Percentiles rank a stretch among this genome's conserved stretches.
phyloP scores from a whole-genome alignment of 495 filamentous ascomycete species.

The Penicillium lagena region DNA sequence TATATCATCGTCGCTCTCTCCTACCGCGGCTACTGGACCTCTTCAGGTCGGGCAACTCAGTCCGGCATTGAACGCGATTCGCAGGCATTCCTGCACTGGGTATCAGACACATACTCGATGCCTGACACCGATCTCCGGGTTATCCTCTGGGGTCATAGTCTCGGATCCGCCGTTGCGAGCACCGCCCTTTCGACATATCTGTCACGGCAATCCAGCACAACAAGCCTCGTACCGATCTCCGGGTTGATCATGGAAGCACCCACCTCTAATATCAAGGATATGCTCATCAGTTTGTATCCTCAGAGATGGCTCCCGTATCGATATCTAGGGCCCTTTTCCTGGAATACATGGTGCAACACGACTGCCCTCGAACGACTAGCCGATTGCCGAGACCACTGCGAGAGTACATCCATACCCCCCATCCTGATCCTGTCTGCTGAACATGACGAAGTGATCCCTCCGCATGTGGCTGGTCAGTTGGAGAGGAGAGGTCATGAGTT shows the following conservation, averaged over 20 bases:
- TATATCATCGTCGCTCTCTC: slow-evolving; percentile 61
- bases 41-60: slow-evolving; percentile 60
- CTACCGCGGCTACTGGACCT: slow-evolving; percentile 78
- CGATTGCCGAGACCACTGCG: slow-evolving; percentile 6
- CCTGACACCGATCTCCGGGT: slow-evolving; percentile 34
- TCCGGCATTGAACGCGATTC: slow-evolving; percentile 59
- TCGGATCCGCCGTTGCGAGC: slow-evolving; percentile 54
- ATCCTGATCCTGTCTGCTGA: slow-evolving; percentile 57
- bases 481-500: slow-evolving; percentile 24
- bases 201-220: slow-evolving; percentile 10
- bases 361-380: slow-evolving; percentile 30
- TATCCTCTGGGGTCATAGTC: slow-evolving; percentile 76
- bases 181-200: slow-evolving; percentile 46
- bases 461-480: slow-evolving; percentile 47
- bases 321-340: slow-evolving; percentile 49
- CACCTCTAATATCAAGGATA: slow-evolving; percentile 63
- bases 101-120: slow-evolving; percentile 26
- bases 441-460: slow-evolving; percentile 63
- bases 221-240: slow-evolving; percentile 22
- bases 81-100: slow-evolving; percentile 52
- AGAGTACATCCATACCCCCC: slow-evolving; percentile 13
- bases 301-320: slow-evolving; percentile 79
- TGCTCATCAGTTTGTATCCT: slow-evolving; percentile 70
- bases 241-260: slow-evolving; percentile 71
- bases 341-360: slow-evolving; percentile 47